Conservation (phyloP, 2,329 filamentous ascomycete species). For the Botrytis cinerea region DNA sequence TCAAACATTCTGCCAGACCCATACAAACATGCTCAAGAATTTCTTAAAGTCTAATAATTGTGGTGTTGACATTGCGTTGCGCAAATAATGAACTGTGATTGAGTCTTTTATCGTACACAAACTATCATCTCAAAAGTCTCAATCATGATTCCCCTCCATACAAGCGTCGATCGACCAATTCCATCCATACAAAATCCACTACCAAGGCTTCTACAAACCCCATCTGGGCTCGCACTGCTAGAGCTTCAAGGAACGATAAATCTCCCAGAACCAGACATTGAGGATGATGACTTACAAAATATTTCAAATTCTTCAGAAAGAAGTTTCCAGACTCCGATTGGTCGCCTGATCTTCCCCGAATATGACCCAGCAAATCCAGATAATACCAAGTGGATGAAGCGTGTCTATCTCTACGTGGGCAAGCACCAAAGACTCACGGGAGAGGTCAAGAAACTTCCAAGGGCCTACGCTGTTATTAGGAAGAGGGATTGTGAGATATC, state of each 20-base stretch:
- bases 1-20: slow-evolving; percentile 6
- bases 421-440: slow-evolving; percentile 86
- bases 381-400: slow-evolving; percentile 82
- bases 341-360: slow-evolving; percentile 76
- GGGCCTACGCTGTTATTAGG: slow-evolving; percentile 76
- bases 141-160: slow-evolving; percentile 21
- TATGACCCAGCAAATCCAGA: slow-evolving; percentile 59
- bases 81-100: not conserved
- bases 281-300: slow-evolving; percentile 34
- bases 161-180: not conserved
- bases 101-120: not conserved
- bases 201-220: slow-evolving; percentile 82
- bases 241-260: slow-evolving; percentile 94
- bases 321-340: slow-evolving; percentile 56
- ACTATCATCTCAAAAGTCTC: not conserved
- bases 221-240: slow-evolving; percentile 82
- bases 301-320: slow-evolving; percentile 20
- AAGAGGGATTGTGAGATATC: slow-evolving; percentile 45
- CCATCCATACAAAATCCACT: slow-evolving; percentile 52
- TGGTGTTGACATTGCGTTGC: not conserved
- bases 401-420: slow-evolving; percentile 84
- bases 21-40: not conserved
- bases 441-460: slow-evolving; percentile 83
- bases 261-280: slow-evolving; percentile 54
- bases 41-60: not conserved